Base-by-base conservation (phyloP, 768 basidiomycete genomes). In the Mycena crocata region DNA sequence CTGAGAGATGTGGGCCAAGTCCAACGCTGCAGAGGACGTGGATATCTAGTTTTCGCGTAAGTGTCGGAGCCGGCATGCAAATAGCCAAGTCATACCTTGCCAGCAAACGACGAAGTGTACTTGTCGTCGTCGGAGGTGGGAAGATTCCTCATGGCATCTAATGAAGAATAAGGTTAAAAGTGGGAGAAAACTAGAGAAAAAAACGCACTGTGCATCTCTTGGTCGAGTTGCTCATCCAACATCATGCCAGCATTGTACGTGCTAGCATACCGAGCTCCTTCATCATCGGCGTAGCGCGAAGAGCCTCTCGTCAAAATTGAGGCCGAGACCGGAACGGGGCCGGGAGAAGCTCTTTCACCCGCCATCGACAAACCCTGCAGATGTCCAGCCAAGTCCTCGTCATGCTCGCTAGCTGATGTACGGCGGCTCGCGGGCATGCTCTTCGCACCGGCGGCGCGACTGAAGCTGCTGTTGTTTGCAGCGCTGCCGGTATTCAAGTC, bases 351-450 rank as follows among this genome's bases (percentile, higher is more conserved):
- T 65, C 86, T 82, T 65, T 94, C 93, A 14, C 88, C 90, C 17
- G 84, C 84, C 64, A 95, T 79, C 15, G 87, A 89, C 66, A 95
- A 81, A 30, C 88, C 90, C 71, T 94, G 90, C 60, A 94, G 82
- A 71, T 93, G 92, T 54, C 86, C 84, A 19, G 90, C 90, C 69
- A 95, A 80, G 63, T 95, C 93, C 64, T 94, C 93, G 68, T 95
- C 94, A 64, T 93, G 91, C 70, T 89, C 90, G 74, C 94, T 95
- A 21, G 94, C 92, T 5, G 94, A 96, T 14, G 92, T 94, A 63
- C 94, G 90, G 66, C 94, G 89, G 73, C 94, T 95, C 17, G 94
- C 93, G 40, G 94, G 94, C 94, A 96, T 95, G 74, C 93, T 95
- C 81, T 93, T 95, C 6, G 94, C 93, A 57, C 93, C 93, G 32